These are phyloP conservation scores for Metarhizium humberi DNA, from an alignment of 2,329 filamentous ascomycete genomes.

Conservation along the genomic window DNA sequence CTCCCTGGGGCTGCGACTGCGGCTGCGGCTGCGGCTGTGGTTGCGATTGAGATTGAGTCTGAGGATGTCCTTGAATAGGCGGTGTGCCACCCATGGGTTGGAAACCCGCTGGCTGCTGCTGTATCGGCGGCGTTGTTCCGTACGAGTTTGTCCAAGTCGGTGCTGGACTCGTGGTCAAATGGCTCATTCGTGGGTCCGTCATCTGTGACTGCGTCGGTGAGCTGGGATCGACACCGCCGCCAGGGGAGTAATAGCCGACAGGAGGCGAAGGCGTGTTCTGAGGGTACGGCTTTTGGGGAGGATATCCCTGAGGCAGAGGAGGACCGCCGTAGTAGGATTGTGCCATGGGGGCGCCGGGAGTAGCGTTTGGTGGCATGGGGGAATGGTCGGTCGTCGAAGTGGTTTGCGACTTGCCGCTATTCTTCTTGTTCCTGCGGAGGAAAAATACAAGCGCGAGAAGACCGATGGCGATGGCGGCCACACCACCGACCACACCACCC, in stretches of 20 bases:
- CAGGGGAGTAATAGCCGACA: constrained; percentile 11
- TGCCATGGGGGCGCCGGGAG: constrained; percentile 2
- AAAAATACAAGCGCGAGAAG: constrained; percentile 21
- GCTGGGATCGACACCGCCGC: constrained; percentile 5
- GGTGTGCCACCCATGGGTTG: not conserved
- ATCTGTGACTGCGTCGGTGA: constrained; percentile 9
- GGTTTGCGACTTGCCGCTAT: constrained; percentile 3
- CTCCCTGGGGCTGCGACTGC: not conserved
- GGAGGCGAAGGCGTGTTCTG: constrained; percentile 5
- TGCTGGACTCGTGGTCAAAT: constrained; percentile 11
- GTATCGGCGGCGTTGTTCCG: constrained; percentile 8
- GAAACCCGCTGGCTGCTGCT: constrained; percentile 16
- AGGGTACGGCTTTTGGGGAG: constrained; percentile 13
- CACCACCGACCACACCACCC: constrained; percentile 27
- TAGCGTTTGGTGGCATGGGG: constrained; percentile 1
- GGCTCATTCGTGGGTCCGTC: constrained; percentile 12
- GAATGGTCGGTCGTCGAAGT: constrained; percentile 1
- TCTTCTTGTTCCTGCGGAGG: constrained; percentile 20
- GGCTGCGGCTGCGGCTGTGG: not conserved
- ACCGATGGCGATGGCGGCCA: constrained; percentile 22
- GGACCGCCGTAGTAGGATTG: constrained; percentile 13
- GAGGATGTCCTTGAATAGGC: not conserved
- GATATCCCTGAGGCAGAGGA: constrained; percentile 10
- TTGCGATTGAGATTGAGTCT: not conserved
- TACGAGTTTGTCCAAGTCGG: constrained; percentile 11